Evolutionary conservation across 208 protist genomes (phyloP).

Genomic region (Angomonas deanei): DNA sequence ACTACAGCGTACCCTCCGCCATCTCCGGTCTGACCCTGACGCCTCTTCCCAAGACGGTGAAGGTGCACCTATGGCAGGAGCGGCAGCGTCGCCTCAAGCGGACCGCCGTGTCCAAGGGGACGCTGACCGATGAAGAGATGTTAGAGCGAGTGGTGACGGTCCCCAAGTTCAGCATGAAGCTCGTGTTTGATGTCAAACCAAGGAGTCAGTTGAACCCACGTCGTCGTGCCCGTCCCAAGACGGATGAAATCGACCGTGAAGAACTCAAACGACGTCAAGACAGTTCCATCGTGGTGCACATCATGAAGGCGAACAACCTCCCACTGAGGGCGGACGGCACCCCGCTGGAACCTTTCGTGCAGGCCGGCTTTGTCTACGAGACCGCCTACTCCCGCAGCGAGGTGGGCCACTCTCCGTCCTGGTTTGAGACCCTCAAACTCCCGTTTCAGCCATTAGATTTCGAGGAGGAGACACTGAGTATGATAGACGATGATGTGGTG

Average conservation of each 20-base stretch:
- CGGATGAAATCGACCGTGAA: slow-evolving; percentile 59
- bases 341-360: slow-evolving; percentile 69
- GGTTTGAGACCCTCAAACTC: slow-evolving; percentile 79
- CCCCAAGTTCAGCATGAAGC: slow-evolving; percentile 41
- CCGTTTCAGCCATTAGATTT: slow-evolving; percentile 79
- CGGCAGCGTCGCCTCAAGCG: slow-evolving; percentile 39
- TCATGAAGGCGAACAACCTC: slow-evolving; percentile 79
- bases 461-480: slow-evolving; percentile 73
- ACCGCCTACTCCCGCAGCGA: slow-evolving; percentile 63
- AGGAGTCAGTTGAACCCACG: slow-evolving; percentile 75
- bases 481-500: slow-evolving; percentile 82
- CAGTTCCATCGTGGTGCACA: slow-evolving; percentile 68
- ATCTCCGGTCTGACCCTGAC: slow-evolving; percentile 52
- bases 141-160: slow-evolving; percentile 54
- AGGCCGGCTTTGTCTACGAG: slow-evolving; percentile 72
- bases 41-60: slow-evolving; percentile 37
- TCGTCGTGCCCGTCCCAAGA: slow-evolving; percentile 55
- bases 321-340: slow-evolving; percentile 60
- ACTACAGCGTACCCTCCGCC: slow-evolving; percentile 29
- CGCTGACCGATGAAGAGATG: slow-evolving; percentile 54
- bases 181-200: slow-evolving; percentile 35
- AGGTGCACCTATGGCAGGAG: slow-evolving; percentile 68
- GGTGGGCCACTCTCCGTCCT: slow-evolving; percentile 59
- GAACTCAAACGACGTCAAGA: slow-evolving; percentile 40
- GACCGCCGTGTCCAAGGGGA: slow-evolving; percentile 16